Evolutionary conservation across 257 asterid species (phyloP), one percentile per base, ranked within the genome.

Genomic region (Knoxia roxburghii): DNA sequence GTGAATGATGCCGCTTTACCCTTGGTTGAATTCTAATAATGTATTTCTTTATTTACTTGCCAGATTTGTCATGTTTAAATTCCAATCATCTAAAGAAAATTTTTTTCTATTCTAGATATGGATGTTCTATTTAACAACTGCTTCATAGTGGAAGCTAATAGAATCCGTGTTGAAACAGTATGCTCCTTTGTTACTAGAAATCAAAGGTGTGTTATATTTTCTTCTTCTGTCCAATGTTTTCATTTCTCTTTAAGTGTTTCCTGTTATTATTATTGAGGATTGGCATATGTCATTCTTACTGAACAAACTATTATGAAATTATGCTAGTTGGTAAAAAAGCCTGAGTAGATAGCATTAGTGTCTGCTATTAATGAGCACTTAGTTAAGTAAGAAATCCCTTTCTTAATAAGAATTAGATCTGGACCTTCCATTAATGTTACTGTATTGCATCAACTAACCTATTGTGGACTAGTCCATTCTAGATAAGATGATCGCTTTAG

Each of bases 21-120:
- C n/a, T 61, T 61, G 21, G 8, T 51, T 39, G 10, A 39, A 39
- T 15, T 14, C 51, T 13, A 14, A 1, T 1, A 2, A 21, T 26
- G 6, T 2, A 45, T 3, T 3, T 50, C 32, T 30, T 13, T 37
- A 7, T 20, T 50, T n/a, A 27, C n/a, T 45, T 32, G 26, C 21
- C 18, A 46, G 15, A 2, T 63, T 43, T 20, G 15, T 3, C 45
- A 17, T 45, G 26, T 6, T 26, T 78, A n/a, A n/a, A n/a, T 63
- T 71, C 80, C 53, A 68, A 64, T 67, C n/a, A n/a, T n/a, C n/a
- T n/a, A 64, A 73, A 20, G 83, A 78, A 69, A 72, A 74, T 0
- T 71, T 72, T 50, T 78, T 68, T 78, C 74, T 29, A n/a, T n/a
- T n/a, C n/a, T n/a, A n/a, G n/a, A 35, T 56, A n/a, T 27, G 51